Conservation (phyloP, 176 grass and related monocot species). For the Aegilops bicornis region DNA sequence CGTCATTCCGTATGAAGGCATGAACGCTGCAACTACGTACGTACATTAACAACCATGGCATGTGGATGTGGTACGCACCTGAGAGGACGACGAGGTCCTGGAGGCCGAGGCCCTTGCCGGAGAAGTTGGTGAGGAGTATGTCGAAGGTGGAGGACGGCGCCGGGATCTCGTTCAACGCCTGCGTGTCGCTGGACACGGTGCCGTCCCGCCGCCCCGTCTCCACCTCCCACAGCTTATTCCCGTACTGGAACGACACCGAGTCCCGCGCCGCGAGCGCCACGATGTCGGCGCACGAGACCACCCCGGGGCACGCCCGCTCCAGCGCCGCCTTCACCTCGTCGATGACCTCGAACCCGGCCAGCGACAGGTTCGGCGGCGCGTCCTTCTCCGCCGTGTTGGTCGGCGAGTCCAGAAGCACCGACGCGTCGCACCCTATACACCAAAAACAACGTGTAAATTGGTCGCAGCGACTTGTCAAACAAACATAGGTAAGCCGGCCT, state of each 20-base stretch:
- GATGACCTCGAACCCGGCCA: slow-evolving; percentile 54
- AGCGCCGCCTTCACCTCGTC: slow-evolving; percentile 52
- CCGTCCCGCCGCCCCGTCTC: slow-evolving; percentile 53
- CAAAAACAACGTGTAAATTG: background rate
- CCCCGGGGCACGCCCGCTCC: slow-evolving; percentile 25
- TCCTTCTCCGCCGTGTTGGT: slow-evolving; percentile 50
- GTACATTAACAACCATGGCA: background rate
- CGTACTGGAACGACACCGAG: slow-evolving; percentile 46
- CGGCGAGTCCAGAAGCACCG: slow-evolving; percentile 50
- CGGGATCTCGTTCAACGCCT: slow-evolving; percentile 37
- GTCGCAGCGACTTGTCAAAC: background rate
- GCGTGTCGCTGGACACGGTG: slow-evolving; percentile 14
- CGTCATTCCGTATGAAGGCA: no score
- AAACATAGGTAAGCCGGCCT: no score
- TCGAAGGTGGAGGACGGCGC: slow-evolving; percentile 31
- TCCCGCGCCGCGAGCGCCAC: slow-evolving; percentile 47
- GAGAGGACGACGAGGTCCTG: slow-evolving; percentile 62
- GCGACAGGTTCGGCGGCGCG: slow-evolving; percentile 33
- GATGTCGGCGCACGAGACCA: slow-evolving; percentile 50
- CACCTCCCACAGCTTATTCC: slow-evolving; percentile 47
- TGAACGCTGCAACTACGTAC: background rate
- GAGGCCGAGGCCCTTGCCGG: slow-evolving; percentile 35
- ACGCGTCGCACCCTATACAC: slow-evolving; percentile 61
- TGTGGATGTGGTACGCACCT: background rate
- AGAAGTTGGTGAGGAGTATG: slow-evolving; percentile 38